These are phyloP conservation scores for Salix udensis DNA, from an alignment of 345 rosid species.

Conservation along the genomic window DNA sequence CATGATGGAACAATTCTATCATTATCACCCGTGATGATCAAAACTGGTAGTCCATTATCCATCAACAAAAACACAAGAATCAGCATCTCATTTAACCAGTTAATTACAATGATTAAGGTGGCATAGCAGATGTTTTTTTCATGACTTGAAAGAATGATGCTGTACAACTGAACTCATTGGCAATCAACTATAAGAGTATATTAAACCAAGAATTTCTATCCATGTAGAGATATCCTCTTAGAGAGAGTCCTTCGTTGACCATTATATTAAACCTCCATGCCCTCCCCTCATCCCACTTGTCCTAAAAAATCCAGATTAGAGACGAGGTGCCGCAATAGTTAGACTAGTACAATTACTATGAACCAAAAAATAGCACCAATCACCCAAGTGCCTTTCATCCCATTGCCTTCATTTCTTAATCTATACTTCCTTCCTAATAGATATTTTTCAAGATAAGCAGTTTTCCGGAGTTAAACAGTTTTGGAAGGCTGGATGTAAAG, in stretches of 20 bases:
- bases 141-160: neutral
- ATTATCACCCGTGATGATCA: conserved; percentile 71
- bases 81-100: neutral
- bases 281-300: neutral
- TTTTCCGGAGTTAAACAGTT: neutral
- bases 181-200: neutral
- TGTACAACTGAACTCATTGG: neutral
- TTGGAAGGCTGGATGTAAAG: neutral
- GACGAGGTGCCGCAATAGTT: neutral
- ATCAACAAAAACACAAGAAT: conserved; percentile 9
- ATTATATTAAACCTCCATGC: neutral
- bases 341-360: neutral
- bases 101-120: neutral
- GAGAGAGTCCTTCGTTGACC: neutral
- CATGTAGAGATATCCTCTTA: neutral
- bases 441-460: neutral
- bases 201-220: neutral
- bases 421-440: neutral
- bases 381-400: neutral
- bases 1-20: conserved; percentile 87
- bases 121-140: neutral
- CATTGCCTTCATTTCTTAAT: neutral
- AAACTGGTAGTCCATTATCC: conserved; percentile 36
- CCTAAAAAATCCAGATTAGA: neutral
- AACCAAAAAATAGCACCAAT: neutral